These are phyloP conservation scores for Peniophora sp. DNA, from an alignment of 1,284 basidiomycete genomes.

Conservation along the genomic window DNA sequence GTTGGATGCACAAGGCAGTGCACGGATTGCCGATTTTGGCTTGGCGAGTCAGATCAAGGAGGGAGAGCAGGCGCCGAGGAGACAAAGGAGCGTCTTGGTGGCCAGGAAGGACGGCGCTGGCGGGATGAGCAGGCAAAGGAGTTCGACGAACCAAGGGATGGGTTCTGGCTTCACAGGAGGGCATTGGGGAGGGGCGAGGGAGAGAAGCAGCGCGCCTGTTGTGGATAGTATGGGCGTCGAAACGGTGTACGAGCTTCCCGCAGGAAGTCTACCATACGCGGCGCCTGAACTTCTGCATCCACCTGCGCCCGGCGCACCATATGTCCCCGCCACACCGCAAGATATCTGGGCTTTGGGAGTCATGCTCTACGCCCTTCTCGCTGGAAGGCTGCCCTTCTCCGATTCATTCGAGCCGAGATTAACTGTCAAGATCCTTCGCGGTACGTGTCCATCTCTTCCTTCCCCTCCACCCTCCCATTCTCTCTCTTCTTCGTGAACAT, in stretches of 20 bases:
- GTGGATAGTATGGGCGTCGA: conserved; percentile 13
- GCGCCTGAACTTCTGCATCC: conserved; percentile 68
- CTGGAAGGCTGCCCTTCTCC: conserved; percentile 73
- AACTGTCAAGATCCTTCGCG: conserved; percentile 85
- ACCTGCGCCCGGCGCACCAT: conserved; percentile 21
- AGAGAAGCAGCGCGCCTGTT: conserved; percentile 53
- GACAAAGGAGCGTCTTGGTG: neutral
- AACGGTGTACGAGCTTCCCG: conserved; percentile 43
- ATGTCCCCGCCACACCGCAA: conserved; percentile 56
- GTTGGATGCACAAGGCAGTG: conserved; percentile 76
- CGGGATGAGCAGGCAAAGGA: neutral
- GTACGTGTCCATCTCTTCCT: conserved; percentile 34
- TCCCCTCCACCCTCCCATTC: no score
- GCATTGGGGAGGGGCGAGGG: conserved; percentile 27
- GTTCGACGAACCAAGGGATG: conserved; percentile 19
- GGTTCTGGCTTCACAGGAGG: no score
- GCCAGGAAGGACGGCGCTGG: neutral
- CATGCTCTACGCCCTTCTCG: conserved; percentile 77
- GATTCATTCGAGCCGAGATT: conserved; percentile 87
- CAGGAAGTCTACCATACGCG: conserved; percentile 87
- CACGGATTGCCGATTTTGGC: conserved; percentile 81
- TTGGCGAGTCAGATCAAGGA: conserved; percentile 52
- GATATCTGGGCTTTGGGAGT: conserved; percentile 94
- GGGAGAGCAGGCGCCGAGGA: neutral
- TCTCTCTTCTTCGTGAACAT: conserved; percentile 1